Evolutionary conservation across 495 filamentous ascomycete species (phyloP).

Genomic region (Neurospora intermedia): DNA sequence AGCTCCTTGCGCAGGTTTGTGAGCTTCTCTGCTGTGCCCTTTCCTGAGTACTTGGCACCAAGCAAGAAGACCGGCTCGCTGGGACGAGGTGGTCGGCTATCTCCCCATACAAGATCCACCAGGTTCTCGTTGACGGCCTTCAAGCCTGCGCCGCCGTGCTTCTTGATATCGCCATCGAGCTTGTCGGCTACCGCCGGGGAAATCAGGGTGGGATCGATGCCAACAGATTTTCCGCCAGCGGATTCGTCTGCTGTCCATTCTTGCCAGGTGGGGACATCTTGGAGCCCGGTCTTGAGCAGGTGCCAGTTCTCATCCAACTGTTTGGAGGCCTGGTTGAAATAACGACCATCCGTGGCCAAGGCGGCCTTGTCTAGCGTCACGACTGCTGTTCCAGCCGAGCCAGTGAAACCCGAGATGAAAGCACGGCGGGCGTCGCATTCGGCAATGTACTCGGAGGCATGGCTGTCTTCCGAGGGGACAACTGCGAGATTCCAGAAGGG

Average conservation of each 20-base stretch:
- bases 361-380: slow-evolving; percentile 80
- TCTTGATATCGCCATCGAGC: slow-evolving; percentile 76
- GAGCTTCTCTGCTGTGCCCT: slow-evolving; percentile 73
- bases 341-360: slow-evolving; percentile 89
- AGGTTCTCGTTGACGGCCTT: slow-evolving; percentile 68
- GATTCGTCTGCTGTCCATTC: slow-evolving; percentile 90
- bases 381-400: slow-evolving; percentile 88
- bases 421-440: slow-evolving; percentile 83
- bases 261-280: slow-evolving; percentile 94
- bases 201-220: slow-evolving; percentile 84
- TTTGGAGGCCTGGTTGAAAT: slow-evolving; percentile 93
- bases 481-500: slow-evolving; percentile 41
- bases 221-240: slow-evolving; percentile 74
- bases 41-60: slow-evolving; percentile 66
- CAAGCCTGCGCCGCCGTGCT: slow-evolving; percentile 69
- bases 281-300: slow-evolving; percentile 83
- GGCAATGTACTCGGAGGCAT: slow-evolving; percentile 96
- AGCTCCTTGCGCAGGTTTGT: slow-evolving; percentile 81
- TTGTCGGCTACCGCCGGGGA: slow-evolving; percentile 78
- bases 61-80: slow-evolving; percentile 66
- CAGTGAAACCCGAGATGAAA: slow-evolving; percentile 90
- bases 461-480: slow-evolving; percentile 93
- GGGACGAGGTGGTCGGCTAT: slow-evolving; percentile 60
- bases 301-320: slow-evolving; percentile 90
- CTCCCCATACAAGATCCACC: slow-evolving; percentile 78